Percentiles rank a stretch among this genome's conserved stretches.
Conservation (phyloP, 495 filamentous ascomycete genomes). For the Lepidopterella palustris region DNA sequence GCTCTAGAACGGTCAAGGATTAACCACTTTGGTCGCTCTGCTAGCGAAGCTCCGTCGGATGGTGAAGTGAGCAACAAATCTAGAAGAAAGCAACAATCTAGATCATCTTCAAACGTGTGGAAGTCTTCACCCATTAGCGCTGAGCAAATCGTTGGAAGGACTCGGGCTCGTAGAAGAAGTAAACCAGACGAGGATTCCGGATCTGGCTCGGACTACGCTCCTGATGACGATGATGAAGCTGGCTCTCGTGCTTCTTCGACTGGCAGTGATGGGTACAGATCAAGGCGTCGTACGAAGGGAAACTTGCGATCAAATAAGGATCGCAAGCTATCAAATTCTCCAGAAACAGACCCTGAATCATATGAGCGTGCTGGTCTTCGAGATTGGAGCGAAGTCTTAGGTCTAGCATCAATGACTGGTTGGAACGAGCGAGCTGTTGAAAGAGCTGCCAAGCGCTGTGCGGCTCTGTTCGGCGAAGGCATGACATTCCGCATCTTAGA, state of each 20-base stretch:
- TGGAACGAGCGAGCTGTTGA: slow-evolving; percentile 56
- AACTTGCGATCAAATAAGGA: background rate
- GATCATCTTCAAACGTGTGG: background rate
- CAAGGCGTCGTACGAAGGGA: background rate
- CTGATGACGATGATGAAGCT: slow-evolving; percentile 4
- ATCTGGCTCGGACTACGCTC: slow-evolving; percentile 2
- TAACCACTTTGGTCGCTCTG: slow-evolving; percentile 19
- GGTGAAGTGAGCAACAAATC: background rate
- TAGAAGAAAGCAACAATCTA: background rate
- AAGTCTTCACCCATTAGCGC: background rate
- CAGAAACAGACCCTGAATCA: background rate
- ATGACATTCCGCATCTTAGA: slow-evolving; percentile 51
- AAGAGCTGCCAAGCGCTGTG: slow-evolving; percentile 62
- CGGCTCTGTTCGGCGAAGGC: slow-evolving; percentile 59
- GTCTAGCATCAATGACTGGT: slow-evolving; percentile 63
- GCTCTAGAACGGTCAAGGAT: slow-evolving; percentile 59
- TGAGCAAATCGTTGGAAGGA: background rate
- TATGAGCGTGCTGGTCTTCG: slow-evolving; percentile 37
- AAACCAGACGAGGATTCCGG: background rate
- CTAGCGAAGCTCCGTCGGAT: slow-evolving; percentile 17
- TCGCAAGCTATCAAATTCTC: background rate
- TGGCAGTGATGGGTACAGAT: background rate
- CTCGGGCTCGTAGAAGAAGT: background rate
- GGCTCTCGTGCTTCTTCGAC: background rate
- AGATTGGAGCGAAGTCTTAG: slow-evolving; percentile 77